phyloP scores from a whole-genome alignment of 108 stramenopile species.

The Hondaea fermentalgiana region DNA sequence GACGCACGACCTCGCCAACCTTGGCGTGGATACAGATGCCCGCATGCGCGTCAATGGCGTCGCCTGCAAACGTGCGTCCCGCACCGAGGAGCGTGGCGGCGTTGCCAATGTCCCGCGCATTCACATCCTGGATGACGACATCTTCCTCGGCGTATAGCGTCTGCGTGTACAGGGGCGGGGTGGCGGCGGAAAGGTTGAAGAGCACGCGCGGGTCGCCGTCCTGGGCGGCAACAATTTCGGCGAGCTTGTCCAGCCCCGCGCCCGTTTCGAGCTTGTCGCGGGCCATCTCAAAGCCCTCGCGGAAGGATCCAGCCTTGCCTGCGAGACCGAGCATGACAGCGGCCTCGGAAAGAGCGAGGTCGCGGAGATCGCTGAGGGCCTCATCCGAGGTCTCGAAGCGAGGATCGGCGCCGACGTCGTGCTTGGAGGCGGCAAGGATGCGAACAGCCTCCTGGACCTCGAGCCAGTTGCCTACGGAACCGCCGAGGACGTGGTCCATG shows the following conservation, averaged over 20 bases:
- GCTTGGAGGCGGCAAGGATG: slow-evolving; percentile 42
- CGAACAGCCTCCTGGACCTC: slow-evolving; percentile 68
- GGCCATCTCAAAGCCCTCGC: slow-evolving; percentile 43
- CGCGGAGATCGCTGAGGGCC: slow-evolving; percentile 42
- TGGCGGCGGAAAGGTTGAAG: slow-evolving; percentile 31
- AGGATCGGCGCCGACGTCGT: not conserved
- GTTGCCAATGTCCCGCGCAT: slow-evolving; percentile 53
- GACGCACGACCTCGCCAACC: slow-evolving; percentile 43
- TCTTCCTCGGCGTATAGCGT: slow-evolving; percentile 27
- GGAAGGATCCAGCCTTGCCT: slow-evolving; percentile 29
- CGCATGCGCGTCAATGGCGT: slow-evolving; percentile 52
- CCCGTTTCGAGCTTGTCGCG: slow-evolving; percentile 49
- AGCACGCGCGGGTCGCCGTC: slow-evolving; percentile 54
- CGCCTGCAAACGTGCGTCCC: slow-evolving; percentile 53
- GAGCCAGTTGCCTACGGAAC: slow-evolving; percentile 67
- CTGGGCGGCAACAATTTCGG: slow-evolving; percentile 64
- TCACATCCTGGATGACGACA: slow-evolving; percentile 46
- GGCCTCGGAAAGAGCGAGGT: slow-evolving; percentile 54
- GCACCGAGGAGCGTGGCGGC: slow-evolving; percentile 57
- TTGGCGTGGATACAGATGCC: slow-evolving; percentile 54
- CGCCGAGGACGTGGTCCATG: slow-evolving; percentile 65
- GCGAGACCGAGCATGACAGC: slow-evolving; percentile 67
- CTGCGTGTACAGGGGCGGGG: slow-evolving; percentile 29
- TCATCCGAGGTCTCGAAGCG: not conserved
- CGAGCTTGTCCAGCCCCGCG: slow-evolving; percentile 54